Conservation (phyloP, 148 eudicot species). For the Euryodendron excelsum region DNA sequence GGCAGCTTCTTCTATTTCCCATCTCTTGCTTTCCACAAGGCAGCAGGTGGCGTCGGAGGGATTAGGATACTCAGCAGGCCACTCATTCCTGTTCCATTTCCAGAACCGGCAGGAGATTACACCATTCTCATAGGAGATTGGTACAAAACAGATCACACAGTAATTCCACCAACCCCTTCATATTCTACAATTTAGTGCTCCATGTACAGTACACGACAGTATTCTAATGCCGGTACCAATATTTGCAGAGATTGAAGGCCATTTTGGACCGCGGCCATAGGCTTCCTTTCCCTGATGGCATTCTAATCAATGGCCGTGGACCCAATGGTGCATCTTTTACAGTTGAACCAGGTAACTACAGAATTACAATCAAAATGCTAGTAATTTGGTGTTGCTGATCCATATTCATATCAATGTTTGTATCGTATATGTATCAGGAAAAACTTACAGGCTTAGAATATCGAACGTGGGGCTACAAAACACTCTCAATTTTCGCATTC, state of each 20-base stretch:
- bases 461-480: conserved; percentile 73
- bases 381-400: background rate
- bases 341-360: conserved; percentile 53
- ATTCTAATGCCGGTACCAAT: too few species aligned
- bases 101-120: conserved; percentile 57
- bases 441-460: conserved; percentile 78
- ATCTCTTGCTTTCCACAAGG: conserved; percentile 72
- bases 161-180: conserved; percentile 10
- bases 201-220: too few species aligned
- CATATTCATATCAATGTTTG: background rate
- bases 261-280: conserved; percentile 54
- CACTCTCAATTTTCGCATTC: conserved; percentile 67
- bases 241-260: conserved; percentile 45
- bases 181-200: too few species aligned
- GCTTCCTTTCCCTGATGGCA: conserved; percentile 56
- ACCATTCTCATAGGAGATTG: conserved; percentile 77
- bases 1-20: conserved; percentile 88
- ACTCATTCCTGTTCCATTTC: conserved; percentile 70
- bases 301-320: conserved; percentile 65
- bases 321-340: conserved; percentile 45
- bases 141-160: conserved; percentile 56
- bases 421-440: conserved; percentile 43
- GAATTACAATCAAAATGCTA: background rate
- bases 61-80: conserved; percentile 70
- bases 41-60: conserved; percentile 82